These are phyloP conservation scores for Peronosclerospora sorghi DNA, from an alignment of 352 stramenopile genomes.

Conservation along the genomic window DNA sequence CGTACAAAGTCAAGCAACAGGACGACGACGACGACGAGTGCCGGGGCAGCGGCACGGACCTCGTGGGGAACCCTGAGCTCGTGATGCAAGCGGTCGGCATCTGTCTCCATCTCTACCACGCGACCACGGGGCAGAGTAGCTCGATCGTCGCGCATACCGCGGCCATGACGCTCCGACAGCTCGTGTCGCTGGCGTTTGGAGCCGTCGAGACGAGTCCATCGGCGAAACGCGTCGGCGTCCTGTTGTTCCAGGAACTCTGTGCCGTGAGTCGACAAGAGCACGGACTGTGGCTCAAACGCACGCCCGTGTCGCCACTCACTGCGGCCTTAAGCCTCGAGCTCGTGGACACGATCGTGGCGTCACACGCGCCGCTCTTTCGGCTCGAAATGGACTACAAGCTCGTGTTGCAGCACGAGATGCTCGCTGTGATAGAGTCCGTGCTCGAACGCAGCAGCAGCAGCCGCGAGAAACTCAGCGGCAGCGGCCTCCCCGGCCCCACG, in stretches of 20 bases:
- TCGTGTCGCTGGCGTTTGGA: slow-evolving; percentile 80
- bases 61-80: slow-evolving; percentile 74
- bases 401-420: slow-evolving; percentile 76
- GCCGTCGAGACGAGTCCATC: slow-evolving; percentile 57
- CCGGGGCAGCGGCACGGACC: no score
- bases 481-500: slow-evolving; percentile 21
- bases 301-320: slow-evolving; percentile 62
- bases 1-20: slow-evolving; percentile 47
- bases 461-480: no score
- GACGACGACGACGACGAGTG: background rate
- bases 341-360: slow-evolving; percentile 61
- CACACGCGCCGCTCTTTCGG: slow-evolving; percentile 52
- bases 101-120: slow-evolving; percentile 75
- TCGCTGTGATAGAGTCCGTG: slow-evolving; percentile 55
- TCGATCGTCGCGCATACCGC: slow-evolving; percentile 80
- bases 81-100: slow-evolving; percentile 85
- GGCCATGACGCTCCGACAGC: slow-evolving; percentile 80
- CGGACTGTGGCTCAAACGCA: slow-evolving; percentile 77
- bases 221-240: slow-evolving; percentile 69
- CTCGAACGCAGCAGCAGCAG: slow-evolving; percentile 54
- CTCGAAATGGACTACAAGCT: slow-evolving; percentile 62
- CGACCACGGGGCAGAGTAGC: slow-evolving; percentile 51
- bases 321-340: slow-evolving; percentile 68
- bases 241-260: slow-evolving; percentile 82
- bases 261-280: slow-evolving; percentile 79